Conservation (phyloP, 2,329 filamentous ascomycete species). For the Botrytis tulipae region DNA sequence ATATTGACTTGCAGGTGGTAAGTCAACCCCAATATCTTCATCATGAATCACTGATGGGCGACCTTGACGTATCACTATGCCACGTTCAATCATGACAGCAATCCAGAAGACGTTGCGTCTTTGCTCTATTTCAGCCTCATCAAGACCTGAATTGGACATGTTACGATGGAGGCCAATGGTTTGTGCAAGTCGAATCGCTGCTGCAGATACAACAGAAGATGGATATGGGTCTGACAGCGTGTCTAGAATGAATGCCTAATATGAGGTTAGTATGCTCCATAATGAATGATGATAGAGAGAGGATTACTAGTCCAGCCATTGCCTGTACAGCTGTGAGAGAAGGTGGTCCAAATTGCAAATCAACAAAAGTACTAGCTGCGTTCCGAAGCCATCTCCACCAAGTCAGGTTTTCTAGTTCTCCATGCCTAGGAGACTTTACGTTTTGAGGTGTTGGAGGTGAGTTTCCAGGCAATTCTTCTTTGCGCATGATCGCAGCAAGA, state of each 20-base stretch:
- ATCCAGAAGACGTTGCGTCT: conserved; percentile 35
- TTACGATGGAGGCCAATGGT: conserved; percentile 31
- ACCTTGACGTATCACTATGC: conserved; percentile 25
- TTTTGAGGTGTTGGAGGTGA: conserved; percentile 9
- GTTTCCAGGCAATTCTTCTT: conserved; percentile 21
- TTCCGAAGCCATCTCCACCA: conserved; percentile 23
- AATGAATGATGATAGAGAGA: not conserved
- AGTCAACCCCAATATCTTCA: conserved; percentile 33
- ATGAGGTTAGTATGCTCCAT: not conserved
- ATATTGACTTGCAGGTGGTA: conserved; percentile 25
- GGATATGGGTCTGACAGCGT: conserved; percentile 28
- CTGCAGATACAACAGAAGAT: conserved; percentile 26
- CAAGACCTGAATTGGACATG: conserved; percentile 25
- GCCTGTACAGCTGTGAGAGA: conserved; percentile 33
- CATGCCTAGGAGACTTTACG: not conserved
- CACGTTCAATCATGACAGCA: conserved; percentile 29
- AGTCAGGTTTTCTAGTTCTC: not conserved
- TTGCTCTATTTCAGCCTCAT: conserved; percentile 26
- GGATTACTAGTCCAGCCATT: conserved; percentile 24
- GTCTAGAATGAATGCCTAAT: conserved; percentile 22
- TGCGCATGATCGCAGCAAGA: conserved; percentile 21
- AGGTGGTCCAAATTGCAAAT: conserved; percentile 28
- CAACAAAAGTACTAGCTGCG: conserved; percentile 29
- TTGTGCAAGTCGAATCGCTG: conserved; percentile 27
- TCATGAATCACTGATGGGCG: conserved; percentile 33